A percentile compares a stretch with the other conserved stretches of the same genome.
These are phyloP conservation scores for Apiospora kogelbergensis DNA, from an alignment of 2,329 filamentous ascomycete genomes.

Conservation along the genomic window DNA sequence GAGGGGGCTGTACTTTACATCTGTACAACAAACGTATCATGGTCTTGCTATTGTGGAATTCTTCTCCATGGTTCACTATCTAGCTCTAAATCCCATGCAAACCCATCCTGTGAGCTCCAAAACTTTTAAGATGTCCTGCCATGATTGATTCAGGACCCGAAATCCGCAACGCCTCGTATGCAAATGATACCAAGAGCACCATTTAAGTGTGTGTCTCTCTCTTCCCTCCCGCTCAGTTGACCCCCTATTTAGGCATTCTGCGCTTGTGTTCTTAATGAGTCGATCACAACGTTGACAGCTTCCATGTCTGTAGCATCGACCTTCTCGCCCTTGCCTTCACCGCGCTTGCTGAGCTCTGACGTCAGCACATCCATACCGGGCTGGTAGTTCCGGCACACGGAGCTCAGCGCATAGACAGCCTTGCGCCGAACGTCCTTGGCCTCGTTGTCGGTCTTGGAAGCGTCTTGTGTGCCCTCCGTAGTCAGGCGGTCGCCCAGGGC, in stretches of 20 bases:
- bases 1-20: constrained; percentile 22
- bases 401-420: constrained; percentile 86
- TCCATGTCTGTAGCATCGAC: constrained; percentile 89
- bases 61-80: neutral
- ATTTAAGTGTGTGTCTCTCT: neutral
- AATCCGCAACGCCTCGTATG: constrained; percentile 17
- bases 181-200: constrained; percentile 3
- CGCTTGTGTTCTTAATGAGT: constrained; percentile 59
- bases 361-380: constrained; percentile 72
- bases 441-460: constrained; percentile 45
- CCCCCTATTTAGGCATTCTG: constrained; percentile 27
- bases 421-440: constrained; percentile 73
- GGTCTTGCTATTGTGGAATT: constrained; percentile 11
- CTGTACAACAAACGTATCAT: constrained; percentile 21
- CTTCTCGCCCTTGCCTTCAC: constrained; percentile 53
- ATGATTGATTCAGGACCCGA: constrained; percentile 1
- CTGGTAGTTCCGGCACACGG: constrained; percentile 85
- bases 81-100: constrained; percentile 3
- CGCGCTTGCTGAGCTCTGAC: constrained; percentile 57
- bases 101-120: neutral
- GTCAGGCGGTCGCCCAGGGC: constrained; percentile 35
- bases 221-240: neutral
- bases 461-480: constrained; percentile 14
- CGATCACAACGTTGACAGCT: constrained; percentile 73
- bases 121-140: constrained; percentile 1